These are phyloP conservation scores for Alternaria triticina DNA, from an alignment of 2,329 filamentous ascomycete species.

Conservation along the genomic window DNA sequence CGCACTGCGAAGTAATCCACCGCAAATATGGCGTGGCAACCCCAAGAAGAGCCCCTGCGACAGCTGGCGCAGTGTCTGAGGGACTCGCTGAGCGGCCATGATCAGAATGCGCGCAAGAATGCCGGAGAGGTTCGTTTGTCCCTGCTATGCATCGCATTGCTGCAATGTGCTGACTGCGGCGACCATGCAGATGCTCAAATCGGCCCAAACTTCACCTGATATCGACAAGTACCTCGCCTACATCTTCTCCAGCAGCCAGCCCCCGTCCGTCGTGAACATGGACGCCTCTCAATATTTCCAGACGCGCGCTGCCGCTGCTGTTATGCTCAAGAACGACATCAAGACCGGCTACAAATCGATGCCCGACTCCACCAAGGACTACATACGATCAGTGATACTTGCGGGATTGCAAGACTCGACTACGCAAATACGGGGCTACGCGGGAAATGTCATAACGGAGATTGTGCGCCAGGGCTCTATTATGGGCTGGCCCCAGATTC, in stretches of 20 bases:
- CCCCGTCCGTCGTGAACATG: slow-evolving; percentile 65
- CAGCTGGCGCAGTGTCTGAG: slow-evolving; percentile 89
- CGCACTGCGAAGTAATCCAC: slow-evolving; percentile 21
- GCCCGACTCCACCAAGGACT: slow-evolving; percentile 71
- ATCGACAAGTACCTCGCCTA: slow-evolving; percentile 97
- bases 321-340: slow-evolving; percentile 97
- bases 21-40: slow-evolving; percentile 84
- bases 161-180: slow-evolving; percentile 33
- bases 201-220: slow-evolving; percentile 87
- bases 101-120: slow-evolving; percentile 82
- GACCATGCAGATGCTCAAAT: slow-evolving; percentile 78
- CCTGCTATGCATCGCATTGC: slow-evolving; percentile 6
- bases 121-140: slow-evolving; percentile 76
- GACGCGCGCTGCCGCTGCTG: slow-evolving; percentile 83
- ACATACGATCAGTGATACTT: slow-evolving; percentile 81
- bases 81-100: slow-evolving; percentile 87
- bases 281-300: slow-evolving; percentile 70
- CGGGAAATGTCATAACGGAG: slow-evolving; percentile 94
- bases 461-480: slow-evolving; percentile 84
- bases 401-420: slow-evolving; percentile 81
- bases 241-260: slow-evolving; percentile 76
- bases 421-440: slow-evolving; percentile 82
- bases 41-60: slow-evolving; percentile 81
- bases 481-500: slow-evolving; percentile 86
- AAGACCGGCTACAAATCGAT: slow-evolving; percentile 77